Evolutionary conservation across 257 asterid species (phyloP), one percentile per base, ranked within the genome.

Genomic region (Craterostigma plantagineum): DNA sequence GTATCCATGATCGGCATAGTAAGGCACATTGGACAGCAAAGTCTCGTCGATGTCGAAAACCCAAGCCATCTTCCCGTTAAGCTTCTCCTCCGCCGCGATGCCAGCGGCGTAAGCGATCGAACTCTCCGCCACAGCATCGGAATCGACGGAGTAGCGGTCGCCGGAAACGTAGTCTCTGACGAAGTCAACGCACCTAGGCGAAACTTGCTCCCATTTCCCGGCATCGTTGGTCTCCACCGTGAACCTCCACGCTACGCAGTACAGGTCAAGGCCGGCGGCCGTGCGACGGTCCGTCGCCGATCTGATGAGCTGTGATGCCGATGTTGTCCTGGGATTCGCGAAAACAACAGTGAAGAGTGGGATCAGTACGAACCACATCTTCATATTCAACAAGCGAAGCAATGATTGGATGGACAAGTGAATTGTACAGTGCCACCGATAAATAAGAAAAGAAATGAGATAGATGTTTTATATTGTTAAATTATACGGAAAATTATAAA

Each of bases 1-100:
- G 35, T 71, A 79, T 43, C 92, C 96, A 55, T 74, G 68, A 35
- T 0, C 49, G 7, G 68, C 68, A 48, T 80, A 84, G 64, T 70
- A 80, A 2, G 96, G 96, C 37, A 84, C 53, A 43, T 84, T 84
- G 11, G 90, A 72, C 9, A 84, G 75, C 65, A 84, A 53, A 9
- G 93, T 84, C 69, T 86, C 97, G 41, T 86, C 97, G 37, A 86
- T 55, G 57, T 86, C 97, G 59, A 86, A 86, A 43, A 86, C 56
- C 93, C 97, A 86, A 23, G 77, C 94, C 40, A 71, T 77, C 59
- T 75, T 77, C 11, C 81, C 79, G 41, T 62, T 48, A 23, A 23
- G 4, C 2, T 6, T 34, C 67, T 82, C 47, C 74, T 9, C 46
- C 63, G 38, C 1, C 53, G 13, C 13, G 66, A 64, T 11, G 67